Conservation (phyloP, 2,329 filamentous ascomycete genomes). For the Cadophora gregata region DNA sequence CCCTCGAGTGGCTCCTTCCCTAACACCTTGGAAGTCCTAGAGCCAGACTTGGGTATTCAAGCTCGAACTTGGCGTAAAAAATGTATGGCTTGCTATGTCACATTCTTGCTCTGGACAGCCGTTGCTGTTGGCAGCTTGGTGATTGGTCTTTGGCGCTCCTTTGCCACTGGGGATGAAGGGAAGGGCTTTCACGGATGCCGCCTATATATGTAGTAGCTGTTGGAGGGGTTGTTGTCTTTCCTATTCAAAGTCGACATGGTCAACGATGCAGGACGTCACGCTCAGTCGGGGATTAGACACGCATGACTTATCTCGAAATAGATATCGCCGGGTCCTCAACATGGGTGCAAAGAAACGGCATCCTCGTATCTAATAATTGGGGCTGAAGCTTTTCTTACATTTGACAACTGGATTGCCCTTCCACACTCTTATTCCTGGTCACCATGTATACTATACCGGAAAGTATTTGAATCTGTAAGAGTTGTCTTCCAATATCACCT, state of each 20-base stretch:
- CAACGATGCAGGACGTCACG: not conserved
- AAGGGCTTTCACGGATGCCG: constrained; percentile 13
- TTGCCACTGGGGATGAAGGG: constrained; percentile 5
- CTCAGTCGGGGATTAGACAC: not conserved
- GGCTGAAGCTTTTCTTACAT: too few relatives aligned
- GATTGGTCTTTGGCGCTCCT: constrained; percentile 10
- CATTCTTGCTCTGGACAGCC: not conserved
- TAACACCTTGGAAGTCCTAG: not conserved
- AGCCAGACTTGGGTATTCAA: not conserved
- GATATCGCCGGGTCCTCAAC: not conserved
- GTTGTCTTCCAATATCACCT: not conserved
- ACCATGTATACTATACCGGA: too few relatives aligned
- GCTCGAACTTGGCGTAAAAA: not conserved
- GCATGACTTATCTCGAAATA: not conserved
- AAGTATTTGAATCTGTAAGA: not conserved
- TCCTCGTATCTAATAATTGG: too few relatives aligned
- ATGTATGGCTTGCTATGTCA: not conserved
- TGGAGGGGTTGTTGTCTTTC: not conserved
- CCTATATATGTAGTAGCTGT: constrained; percentile 10
- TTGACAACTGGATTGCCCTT: too few relatives aligned
- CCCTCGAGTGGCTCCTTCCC: too few relatives aligned
- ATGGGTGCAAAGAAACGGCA: too few relatives aligned
- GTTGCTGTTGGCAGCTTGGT: not conserved
- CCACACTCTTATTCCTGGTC: too few relatives aligned
- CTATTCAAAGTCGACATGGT: constrained; percentile 11